Evolutionary conservation across 2,329 filamentous ascomycete genomes (phyloP), one percentile per base, ranked within the genome.

Genomic region (Alternaria metachromatica): DNA sequence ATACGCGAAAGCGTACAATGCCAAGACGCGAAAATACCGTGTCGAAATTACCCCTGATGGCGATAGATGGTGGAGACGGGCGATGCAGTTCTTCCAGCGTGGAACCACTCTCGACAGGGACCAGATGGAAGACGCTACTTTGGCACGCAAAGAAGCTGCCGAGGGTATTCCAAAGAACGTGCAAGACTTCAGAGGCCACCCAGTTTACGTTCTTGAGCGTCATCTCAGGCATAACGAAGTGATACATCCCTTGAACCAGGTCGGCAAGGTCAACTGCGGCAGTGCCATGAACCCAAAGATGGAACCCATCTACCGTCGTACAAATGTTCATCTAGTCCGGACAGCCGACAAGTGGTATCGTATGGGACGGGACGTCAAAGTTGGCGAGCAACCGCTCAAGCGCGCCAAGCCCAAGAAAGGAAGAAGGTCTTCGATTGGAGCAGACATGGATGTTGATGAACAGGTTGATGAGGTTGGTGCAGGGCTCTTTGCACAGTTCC

Each of bases 271-370:
- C 6, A 88, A 88, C 10, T 88, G 89, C 5, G 91, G 92, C 2
- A 78, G 80, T 4, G 79, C 82, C 82, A 86, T 78, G 84, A 87
- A 76, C 80, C 87, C 66, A 73, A 82, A 84, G 46, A 82, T 95
- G 65, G 94, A 97, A 77, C 87, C 88, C 55, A 90, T 99, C 0
- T 99, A 93, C 76, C 89, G 94, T 23, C 87, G 96, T 4, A 86
- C 85, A 51, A 93, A 98, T 76, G 93, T 99, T 0, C 89, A 92
- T 56, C 74, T 89, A 6, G 93, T 93, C 1, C 88, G 90, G 65
- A 96, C 89, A 65, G 89, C 89, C 4, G 93, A 97, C 69, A 93
- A 92, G 67, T 99, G 96, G 96, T 97, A 96, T 78, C 89, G 94
- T 3, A 81, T 95, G 63, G 96, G 96, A 0, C 87, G 93, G 25